Evolutionary conservation across 1,284 basidiomycete genomes (phyloP).

Genomic region (Puccinia horiana): DNA sequence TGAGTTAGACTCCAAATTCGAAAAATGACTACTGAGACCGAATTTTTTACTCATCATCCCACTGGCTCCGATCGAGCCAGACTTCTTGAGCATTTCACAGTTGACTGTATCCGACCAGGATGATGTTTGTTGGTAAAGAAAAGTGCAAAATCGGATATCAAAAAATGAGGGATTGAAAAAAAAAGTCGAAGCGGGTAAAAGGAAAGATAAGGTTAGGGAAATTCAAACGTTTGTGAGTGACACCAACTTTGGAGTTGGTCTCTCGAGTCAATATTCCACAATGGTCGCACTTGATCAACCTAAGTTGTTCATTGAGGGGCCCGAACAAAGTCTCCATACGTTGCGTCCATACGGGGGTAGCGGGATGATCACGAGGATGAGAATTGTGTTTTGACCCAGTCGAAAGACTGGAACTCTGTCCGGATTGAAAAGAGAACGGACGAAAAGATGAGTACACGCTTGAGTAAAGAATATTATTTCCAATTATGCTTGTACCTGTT

Average conservation of each 20-base stretch:
- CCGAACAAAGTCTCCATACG: slow-evolving; percentile 41
- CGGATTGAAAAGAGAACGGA: neutral
- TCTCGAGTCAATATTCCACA: slow-evolving; percentile 39
- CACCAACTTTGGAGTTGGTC: slow-evolving; percentile 35
- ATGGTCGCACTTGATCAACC: slow-evolving; percentile 33
- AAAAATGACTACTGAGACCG: slow-evolving; percentile 15
- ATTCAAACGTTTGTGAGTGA: slow-evolving; percentile 28
- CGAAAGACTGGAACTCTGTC: neutral
- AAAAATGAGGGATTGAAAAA: neutral
- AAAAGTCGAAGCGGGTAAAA: neutral
- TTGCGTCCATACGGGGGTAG: slow-evolving; percentile 33
- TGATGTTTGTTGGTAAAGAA: neutral
- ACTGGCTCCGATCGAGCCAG: neutral
- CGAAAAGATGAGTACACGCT: neutral
- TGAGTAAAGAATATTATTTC: no score
- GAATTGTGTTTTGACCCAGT: neutral
- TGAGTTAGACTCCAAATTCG: slow-evolving; percentile 16
- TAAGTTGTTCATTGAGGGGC: slow-evolving; percentile 22
- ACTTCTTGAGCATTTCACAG: slow-evolving; percentile 31
- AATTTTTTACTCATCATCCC: slow-evolving; percentile 19
- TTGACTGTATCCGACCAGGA: slow-evolving; percentile 3
- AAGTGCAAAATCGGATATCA: neutral
- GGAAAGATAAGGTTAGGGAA: neutral
- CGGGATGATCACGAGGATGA: neutral
- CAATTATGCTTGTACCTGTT: neutral